Conservation (phyloP, 495 filamentous ascomycete species). For the Podospora fimiseda region DNA sequence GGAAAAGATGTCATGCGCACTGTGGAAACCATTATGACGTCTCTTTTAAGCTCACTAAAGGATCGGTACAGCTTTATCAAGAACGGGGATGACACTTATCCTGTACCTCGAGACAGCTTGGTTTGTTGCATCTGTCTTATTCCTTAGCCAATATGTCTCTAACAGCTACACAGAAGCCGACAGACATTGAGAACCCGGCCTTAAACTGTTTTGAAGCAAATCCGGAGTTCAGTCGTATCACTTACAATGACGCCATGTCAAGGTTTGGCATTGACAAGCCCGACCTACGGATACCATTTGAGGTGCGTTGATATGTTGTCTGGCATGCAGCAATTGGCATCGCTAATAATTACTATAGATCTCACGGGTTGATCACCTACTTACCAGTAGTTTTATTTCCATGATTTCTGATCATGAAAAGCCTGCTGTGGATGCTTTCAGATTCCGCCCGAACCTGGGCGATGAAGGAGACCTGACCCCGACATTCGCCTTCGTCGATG, state of each 20-base stretch:
- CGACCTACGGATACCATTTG: slow-evolving; percentile 58
- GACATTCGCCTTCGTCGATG: slow-evolving; percentile 47
- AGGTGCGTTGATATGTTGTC: slow-evolving; percentile 28
- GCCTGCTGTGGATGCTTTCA: slow-evolving; percentile 68
- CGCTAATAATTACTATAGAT: slow-evolving; percentile 46
- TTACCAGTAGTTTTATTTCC: slow-evolving; percentile 58
- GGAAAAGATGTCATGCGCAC: slow-evolving; percentile 65
- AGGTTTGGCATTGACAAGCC: slow-evolving; percentile 87
- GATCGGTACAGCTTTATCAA: slow-evolving; percentile 22
- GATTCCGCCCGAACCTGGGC: slow-evolving; percentile 40
- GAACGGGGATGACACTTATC: slow-evolving; percentile 21
- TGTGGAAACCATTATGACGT: slow-evolving; percentile 59
- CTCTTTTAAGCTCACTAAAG: slow-evolving; percentile 48
- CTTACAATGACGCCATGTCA: slow-evolving; percentile 74
- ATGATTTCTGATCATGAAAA: slow-evolving; percentile 61
- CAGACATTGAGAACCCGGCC: background rate
- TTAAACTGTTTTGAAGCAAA: slow-evolving; percentile 10
- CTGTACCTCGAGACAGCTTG: slow-evolving; percentile 10
- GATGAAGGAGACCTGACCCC: slow-evolving; percentile 18
- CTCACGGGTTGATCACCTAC: slow-evolving; percentile 50
- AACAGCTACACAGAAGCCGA: background rate
- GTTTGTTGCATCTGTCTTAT: background rate
- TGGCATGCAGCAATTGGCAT: background rate
- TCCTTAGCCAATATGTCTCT: background rate
- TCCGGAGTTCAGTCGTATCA: slow-evolving; percentile 35